Conservation (phyloP, 2,329 filamentous ascomycete genomes). For the Scedosporium aurantiacum region DNA sequence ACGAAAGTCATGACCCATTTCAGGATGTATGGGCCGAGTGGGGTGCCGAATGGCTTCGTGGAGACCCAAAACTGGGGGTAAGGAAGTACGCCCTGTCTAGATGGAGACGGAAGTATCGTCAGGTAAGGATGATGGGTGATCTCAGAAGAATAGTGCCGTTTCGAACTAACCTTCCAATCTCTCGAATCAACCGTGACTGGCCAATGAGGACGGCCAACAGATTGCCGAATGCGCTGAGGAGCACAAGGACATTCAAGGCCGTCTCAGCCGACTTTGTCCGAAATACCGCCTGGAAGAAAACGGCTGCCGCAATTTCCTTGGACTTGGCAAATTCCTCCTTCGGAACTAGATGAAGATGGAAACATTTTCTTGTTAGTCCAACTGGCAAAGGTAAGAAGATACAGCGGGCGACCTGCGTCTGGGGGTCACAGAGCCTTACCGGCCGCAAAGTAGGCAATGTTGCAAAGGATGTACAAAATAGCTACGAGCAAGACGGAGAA, state of each 20-base stretch:
- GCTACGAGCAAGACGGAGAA: slow-evolving; percentile 40
- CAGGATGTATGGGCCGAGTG: slow-evolving; percentile 45
- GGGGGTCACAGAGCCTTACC: slow-evolving; percentile 16
- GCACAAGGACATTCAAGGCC: slow-evolving; percentile 46
- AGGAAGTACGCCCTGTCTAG: slow-evolving; percentile 48
- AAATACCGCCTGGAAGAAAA: slow-evolving; percentile 51
- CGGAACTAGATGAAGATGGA: slow-evolving; percentile 22
- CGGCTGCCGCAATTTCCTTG: slow-evolving; percentile 40
- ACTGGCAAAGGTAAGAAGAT: slow-evolving; percentile 1
- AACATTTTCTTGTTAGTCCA: not conserved
- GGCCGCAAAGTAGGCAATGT: slow-evolving; percentile 50
- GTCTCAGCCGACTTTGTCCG: slow-evolving; percentile 34
- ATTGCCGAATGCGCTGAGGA: slow-evolving; percentile 48
- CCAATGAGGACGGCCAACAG: slow-evolving; percentile 44
- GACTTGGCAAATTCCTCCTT: slow-evolving; percentile 42
- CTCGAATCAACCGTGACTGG: slow-evolving; percentile 44
- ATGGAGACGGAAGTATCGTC: not conserved
- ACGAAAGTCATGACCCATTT: slow-evolving; percentile 47
- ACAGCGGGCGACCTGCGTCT: not conserved
- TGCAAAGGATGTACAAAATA: slow-evolving; percentile 45
- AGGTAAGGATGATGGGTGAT: not conserved
- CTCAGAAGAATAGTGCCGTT: not conserved
- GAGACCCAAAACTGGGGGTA: slow-evolving; percentile 52
- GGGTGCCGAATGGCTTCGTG: slow-evolving; percentile 52
- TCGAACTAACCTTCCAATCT: slow-evolving; percentile 37